These are phyloP conservation scores for Erodium maritimum DNA, from an alignment of 345 rosid species.

Conservation along the genomic window DNA sequence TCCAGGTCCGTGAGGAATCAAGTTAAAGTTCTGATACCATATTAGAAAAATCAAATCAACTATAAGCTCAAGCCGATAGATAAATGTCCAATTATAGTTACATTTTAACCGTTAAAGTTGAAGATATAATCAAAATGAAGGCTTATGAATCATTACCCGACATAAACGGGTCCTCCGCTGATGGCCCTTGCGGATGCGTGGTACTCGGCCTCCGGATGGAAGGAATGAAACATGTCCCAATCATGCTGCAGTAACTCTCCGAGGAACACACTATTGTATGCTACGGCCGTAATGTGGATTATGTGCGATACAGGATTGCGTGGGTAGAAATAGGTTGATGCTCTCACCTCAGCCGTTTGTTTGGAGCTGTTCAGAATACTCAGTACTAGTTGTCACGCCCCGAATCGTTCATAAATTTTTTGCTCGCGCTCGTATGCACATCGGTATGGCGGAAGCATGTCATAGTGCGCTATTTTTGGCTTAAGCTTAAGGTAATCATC, in stretches of 20 bases:
- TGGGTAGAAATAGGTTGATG: conserved; percentile 89
- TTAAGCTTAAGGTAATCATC: too few relatives aligned
- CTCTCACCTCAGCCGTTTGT: conserved; percentile 82
- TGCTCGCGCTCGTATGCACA: too few relatives aligned
- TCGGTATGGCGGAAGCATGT: too few relatives aligned
- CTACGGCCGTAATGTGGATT: conserved; percentile 80
- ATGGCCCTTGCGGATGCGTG: conserved; percentile 95
- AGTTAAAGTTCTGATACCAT: too few relatives aligned
- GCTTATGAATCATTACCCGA: conserved; percentile 34
- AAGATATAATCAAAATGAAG: too few relatives aligned
- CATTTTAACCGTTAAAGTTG: too few relatives aligned
- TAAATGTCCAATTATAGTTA: too few relatives aligned
- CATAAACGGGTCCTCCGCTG: conserved; percentile 86
- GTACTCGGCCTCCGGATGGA: conserved; percentile 82
- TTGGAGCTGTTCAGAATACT: conserved; percentile 50
- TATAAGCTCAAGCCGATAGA: too few relatives aligned
- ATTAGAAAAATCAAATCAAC: too few relatives aligned
- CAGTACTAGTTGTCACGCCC: neutral
- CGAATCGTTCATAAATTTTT: too few relatives aligned
- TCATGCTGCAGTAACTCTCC: conserved; percentile 89
- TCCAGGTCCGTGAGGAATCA: too few relatives aligned
- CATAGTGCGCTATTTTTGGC: too few relatives aligned
- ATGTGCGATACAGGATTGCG: conserved; percentile 87
- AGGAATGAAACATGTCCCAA: conserved; percentile 97
- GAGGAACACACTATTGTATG: conserved; percentile 75